These are phyloP conservation scores for Margaritispora aquatica DNA, from an alignment of 495 filamentous ascomycete species.

Conservation along the genomic window DNA sequence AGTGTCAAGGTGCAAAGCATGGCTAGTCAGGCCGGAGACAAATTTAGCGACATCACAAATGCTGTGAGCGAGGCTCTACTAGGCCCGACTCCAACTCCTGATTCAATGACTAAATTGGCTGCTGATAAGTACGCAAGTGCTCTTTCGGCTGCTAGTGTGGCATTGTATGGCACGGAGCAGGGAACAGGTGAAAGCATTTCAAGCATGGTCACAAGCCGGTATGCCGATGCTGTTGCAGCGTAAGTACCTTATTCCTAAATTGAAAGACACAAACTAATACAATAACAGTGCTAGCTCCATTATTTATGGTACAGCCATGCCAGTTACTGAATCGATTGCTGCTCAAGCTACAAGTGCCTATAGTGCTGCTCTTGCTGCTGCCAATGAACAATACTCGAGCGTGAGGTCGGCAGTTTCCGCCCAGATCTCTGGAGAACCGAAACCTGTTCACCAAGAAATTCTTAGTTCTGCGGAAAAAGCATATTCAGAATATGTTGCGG, in stretches of 20 bases:
- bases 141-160: slow-evolving; percentile 49
- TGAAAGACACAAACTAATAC: neutral
- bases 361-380: slow-evolving; percentile 50
- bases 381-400: slow-evolving; percentile 56
- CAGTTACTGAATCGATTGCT: slow-evolving; percentile 34
- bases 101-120: slow-evolving; percentile 43
- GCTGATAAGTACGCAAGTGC: slow-evolving; percentile 42
- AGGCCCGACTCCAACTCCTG: slow-evolving; percentile 33
- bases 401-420: slow-evolving; percentile 59
- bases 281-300: slow-evolving; percentile 46
- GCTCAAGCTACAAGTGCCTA: slow-evolving; percentile 53
- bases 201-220: slow-evolving; percentile 49
- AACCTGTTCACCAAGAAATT: slow-evolving; percentile 54
- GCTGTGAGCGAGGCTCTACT: slow-evolving; percentile 49
- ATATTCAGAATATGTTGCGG: slow-evolving; percentile 58
- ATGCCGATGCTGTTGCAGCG: slow-evolving; percentile 54
- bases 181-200: slow-evolving; percentile 42
- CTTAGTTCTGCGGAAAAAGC: slow-evolving; percentile 60
- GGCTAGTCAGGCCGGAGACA: slow-evolving; percentile 42
- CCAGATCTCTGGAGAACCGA: slow-evolving; percentile 58
- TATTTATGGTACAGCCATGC: slow-evolving; percentile 54
- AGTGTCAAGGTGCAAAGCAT: slow-evolving; percentile 45
- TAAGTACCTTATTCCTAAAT: slow-evolving; percentile 7
- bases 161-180: slow-evolving; percentile 50
- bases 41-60: slow-evolving; percentile 43